A percentile compares a stretch with the other conserved stretches of the same genome.
phyloP scores from a whole-genome alignment of 306 rosid genomes.

The Rubus idaeus region DNA sequence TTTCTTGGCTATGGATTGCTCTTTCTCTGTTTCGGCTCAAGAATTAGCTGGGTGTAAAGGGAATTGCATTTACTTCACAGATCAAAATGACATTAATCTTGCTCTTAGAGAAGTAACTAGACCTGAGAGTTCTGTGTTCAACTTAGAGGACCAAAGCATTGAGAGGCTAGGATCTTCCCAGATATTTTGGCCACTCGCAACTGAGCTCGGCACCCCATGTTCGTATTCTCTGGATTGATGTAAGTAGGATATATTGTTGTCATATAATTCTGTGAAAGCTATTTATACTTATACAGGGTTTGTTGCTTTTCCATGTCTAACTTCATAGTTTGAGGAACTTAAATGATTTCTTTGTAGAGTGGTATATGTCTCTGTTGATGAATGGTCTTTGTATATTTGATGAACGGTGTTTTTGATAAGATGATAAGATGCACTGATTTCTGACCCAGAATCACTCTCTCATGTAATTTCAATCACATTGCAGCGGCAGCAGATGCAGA shows the following conservation, averaged over 20 bases:
- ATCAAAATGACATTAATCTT: slow-evolving; percentile 15
- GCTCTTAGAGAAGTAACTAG: slow-evolving; percentile 17
- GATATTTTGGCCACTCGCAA: slow-evolving; percentile 28
- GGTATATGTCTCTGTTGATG: background rate
- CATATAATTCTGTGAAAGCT: background rate
- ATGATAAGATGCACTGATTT: too few relatives aligned
- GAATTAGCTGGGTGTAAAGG: slow-evolving; percentile 28
- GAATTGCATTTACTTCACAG: slow-evolving; percentile 44
- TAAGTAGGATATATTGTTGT: background rate
- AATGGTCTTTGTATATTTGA: background rate
- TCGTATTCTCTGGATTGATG: background rate
- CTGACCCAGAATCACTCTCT: background rate
- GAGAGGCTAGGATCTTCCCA: slow-evolving; percentile 20
- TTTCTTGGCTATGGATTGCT: slow-evolving; percentile 36
- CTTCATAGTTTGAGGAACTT: background rate
- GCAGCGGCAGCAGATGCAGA: background rate
- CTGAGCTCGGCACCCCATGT: slow-evolving; percentile 11
- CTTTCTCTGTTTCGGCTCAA: slow-evolving; percentile 21
- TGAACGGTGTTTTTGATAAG: background rate
- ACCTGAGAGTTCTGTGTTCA: slow-evolving; percentile 33
- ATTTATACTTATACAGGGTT: background rate
- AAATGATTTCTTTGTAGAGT: background rate
- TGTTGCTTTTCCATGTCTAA: background rate
- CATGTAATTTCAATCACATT: background rate
- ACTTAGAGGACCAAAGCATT: slow-evolving; percentile 38